A percentile compares a stretch with the other conserved stretches of the same genome.
Evolutionary conservation across 2,329 filamentous ascomycete genomes (phyloP).

Genomic region (Aspergillus nomiae): DNA sequence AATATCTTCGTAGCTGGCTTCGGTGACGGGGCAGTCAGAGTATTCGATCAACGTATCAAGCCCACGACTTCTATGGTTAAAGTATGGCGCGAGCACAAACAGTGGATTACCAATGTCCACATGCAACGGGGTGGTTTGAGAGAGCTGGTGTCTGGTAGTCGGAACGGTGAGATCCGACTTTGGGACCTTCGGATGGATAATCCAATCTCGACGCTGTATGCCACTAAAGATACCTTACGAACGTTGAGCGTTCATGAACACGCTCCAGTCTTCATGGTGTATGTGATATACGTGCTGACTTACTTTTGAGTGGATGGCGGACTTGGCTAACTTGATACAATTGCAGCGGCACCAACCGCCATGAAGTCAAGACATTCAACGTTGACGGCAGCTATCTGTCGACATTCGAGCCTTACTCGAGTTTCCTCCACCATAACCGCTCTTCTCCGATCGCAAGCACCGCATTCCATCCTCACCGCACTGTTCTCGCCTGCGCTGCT

Average conservation of each 20-base stretch:
- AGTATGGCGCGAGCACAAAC: constrained; percentile 93
- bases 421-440: constrained; percentile 79
- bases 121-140: constrained; percentile 94
- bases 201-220: constrained; percentile 71
- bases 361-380: constrained; percentile 91
- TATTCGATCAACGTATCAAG: constrained; percentile 85
- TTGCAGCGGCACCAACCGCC: constrained; percentile 78
- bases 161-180: constrained; percentile 89
- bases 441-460: constrained; percentile 82
- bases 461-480: constrained; percentile 92
- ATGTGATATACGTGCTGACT: constrained; percentile 48
- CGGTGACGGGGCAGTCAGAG: constrained; percentile 88
- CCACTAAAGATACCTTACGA: constrained; percentile 75
- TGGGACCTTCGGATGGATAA: constrained; percentile 94
- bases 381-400: constrained; percentile 78
- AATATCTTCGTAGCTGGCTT: constrained; percentile 96
- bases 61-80: constrained; percentile 91
- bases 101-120: constrained; percentile 95
- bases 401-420: constrained; percentile 84
- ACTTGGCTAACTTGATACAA: constrained; percentile 16
- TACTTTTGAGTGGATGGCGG: not conserved
- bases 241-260: constrained; percentile 95
- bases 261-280: constrained; percentile 91
- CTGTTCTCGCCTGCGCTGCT: constrained; percentile 85
- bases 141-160: constrained; percentile 85